These are phyloP conservation scores for Yarrowia keelungensis DNA, from an alignment of 805 yeast species.

Conservation along the genomic window DNA sequence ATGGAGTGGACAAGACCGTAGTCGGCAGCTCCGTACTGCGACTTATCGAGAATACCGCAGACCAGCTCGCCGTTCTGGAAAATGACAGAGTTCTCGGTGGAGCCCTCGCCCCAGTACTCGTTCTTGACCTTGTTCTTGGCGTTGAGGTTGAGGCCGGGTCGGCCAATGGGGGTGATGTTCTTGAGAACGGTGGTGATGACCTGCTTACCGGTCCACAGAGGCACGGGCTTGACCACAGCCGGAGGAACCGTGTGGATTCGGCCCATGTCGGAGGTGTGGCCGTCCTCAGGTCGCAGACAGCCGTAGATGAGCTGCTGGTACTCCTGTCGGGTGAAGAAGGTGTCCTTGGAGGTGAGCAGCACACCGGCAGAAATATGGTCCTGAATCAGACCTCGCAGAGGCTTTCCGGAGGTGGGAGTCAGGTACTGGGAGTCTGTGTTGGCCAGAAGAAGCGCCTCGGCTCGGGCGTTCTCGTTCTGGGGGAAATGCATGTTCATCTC, in stretches of 20 bases:
- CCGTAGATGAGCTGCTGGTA: slow-evolving; percentile 95
- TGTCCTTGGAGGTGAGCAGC: slow-evolving; percentile 93
- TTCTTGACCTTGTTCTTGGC: slow-evolving; percentile 89
- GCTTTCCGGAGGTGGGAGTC: slow-evolving; percentile 98
- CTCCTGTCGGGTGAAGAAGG: slow-evolving; percentile 86
- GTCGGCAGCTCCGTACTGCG: slow-evolving; percentile 98
- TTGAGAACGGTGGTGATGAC: slow-evolving; percentile 88
- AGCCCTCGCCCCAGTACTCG: slow-evolving; percentile 91
- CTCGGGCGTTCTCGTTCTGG: slow-evolving; percentile 94
- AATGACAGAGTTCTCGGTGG: slow-evolving; percentile 83
- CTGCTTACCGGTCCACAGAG: slow-evolving; percentile 98
- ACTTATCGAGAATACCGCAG: slow-evolving; percentile 93
- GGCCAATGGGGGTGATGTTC: slow-evolving; percentile 82
- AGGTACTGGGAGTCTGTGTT: slow-evolving; percentile 97
- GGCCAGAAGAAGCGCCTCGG: slow-evolving; percentile 94
- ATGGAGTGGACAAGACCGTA: slow-evolving; percentile 96
- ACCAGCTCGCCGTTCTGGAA: slow-evolving; percentile 86
- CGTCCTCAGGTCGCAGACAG: slow-evolving; percentile 96
- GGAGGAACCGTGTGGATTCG: slow-evolving; percentile 85
- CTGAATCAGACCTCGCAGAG: slow-evolving; percentile 97
- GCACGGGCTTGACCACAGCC: slow-evolving; percentile 81
- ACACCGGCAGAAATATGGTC: slow-evolving; percentile 99
- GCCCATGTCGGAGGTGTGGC: slow-evolving; percentile 69
- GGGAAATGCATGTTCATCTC: slow-evolving; percentile 99
- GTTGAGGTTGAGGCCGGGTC: slow-evolving; percentile 88